These are phyloP conservation scores for Dictyostelium brefeldianum DNA, from an alignment of 78 protist species.

Conservation along the genomic window DNA sequence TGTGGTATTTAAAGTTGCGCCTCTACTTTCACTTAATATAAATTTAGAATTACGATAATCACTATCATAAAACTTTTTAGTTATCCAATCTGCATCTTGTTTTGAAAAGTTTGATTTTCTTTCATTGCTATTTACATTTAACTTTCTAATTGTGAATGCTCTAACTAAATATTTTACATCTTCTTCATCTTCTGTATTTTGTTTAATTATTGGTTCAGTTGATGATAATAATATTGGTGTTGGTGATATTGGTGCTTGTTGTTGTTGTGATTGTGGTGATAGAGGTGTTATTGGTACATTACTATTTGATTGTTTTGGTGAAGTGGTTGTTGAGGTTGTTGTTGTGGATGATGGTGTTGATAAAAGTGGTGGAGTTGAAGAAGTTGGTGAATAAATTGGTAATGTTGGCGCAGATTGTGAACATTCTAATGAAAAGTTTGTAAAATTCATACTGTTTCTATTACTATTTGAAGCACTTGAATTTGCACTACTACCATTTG, in stretches of 20 bases:
- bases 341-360: neutral
- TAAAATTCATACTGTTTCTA: neutral
- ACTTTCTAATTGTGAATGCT: slow-evolving; percentile 9
- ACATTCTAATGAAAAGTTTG: neutral
- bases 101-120: slow-evolving; percentile 40
- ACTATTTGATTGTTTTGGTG: neutral
- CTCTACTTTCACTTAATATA: neutral
- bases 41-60: neutral
- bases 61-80: slow-evolving; percentile 13
- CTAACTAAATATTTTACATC: slow-evolving; percentile 5
- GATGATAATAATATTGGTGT: neutral
- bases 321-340: neutral
- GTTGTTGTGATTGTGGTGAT: neutral
- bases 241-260: neutral
- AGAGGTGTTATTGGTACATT: neutral
- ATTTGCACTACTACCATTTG: neutral
- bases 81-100: slow-evolving; percentile 70
- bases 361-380: neutral
- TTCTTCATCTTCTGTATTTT: slow-evolving; percentile 1
- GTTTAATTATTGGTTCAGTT: too few relatives aligned
- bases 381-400: slow-evolving; percentile 1
- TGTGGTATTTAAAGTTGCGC: neutral
- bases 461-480: slow-evolving; percentile 12
- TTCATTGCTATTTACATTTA: neutral
- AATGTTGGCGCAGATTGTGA: neutral